Conservation (phyloP, 2,329 filamentous ascomycete species). For the Thelonectria blattea region DNA sequence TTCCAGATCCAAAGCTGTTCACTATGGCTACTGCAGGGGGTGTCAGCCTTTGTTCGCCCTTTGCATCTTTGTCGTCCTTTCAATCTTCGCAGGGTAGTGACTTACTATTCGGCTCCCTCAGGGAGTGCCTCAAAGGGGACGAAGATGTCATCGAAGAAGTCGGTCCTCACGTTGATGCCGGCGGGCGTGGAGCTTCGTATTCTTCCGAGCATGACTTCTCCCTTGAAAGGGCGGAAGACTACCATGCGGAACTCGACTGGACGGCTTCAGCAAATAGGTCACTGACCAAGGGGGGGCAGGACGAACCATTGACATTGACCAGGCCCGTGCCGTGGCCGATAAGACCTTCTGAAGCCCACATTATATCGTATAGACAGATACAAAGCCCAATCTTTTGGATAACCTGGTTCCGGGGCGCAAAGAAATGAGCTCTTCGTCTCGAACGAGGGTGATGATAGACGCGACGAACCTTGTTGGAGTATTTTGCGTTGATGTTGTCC, state of each 20-base stretch:
- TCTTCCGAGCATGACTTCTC: slow-evolving; percentile 85
- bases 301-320: slow-evolving; percentile 88
- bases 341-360: slow-evolving; percentile 88
- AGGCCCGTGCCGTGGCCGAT: slow-evolving; percentile 92
- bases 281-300: too few species aligned
- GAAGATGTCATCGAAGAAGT: slow-evolving; percentile 94
- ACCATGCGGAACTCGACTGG: slow-evolving; percentile 90
- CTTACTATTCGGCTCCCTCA: slow-evolving; percentile 75
- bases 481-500: slow-evolving; percentile 97
- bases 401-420: slow-evolving; percentile 54
- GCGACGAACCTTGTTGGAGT: slow-evolving; percentile 78
- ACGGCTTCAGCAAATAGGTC: slow-evolving; percentile 16
- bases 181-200: slow-evolving; percentile 77
- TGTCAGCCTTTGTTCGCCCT: slow-evolving; percentile 16
- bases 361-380: slow-evolving; percentile 89
- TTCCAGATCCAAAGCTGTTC: slow-evolving; percentile 89
- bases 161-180: slow-evolving; percentile 80
- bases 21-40: slow-evolving; percentile 64
- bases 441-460: not conserved
- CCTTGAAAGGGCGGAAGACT: slow-evolving; percentile 95
- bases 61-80: too few species aligned
- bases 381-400: slow-evolving; percentile 95
- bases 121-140: slow-evolving; percentile 78
- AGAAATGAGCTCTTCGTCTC: slow-evolving; percentile 11
- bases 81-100: not conserved